Base-by-base conservation (phyloP, 768 basidiomycete species). In the Gyrodon lividus region DNA sequence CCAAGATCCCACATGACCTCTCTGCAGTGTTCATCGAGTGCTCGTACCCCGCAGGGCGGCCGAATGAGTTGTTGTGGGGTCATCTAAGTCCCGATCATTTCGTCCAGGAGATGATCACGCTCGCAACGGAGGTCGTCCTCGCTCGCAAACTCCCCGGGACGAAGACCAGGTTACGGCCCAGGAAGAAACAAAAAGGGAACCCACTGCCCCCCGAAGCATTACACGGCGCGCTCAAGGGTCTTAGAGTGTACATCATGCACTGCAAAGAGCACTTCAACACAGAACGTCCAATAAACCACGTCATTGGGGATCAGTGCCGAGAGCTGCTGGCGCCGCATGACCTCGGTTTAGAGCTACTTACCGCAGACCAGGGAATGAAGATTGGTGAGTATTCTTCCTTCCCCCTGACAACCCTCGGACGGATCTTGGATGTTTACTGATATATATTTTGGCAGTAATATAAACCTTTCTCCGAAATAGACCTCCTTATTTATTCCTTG, bases 21-120 rank as follows among this genome's bases (percentile, higher is more conserved):
- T 77, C 80, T 28, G 77, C 82, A n/a, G 79, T 98, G 50, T 98
- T 98, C 65, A 91, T 98, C 63, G 96, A 98, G 72, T 98, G 96
- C 68, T 96, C 93, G 2, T 93, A 86, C 73, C 84, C 87, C 19
- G 78, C 82, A 1, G 86, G 86, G 0, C 77, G 95, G 52, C 74
- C 78, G 16, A 77, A 83, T 56, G 78, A 83, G 41, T 64, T 74
- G 47, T 75, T 98, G 38, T 96, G 82, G 66, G 96, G 96, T 0
- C 96, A 98, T 59, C 77, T 98, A 12, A 87, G 77, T 30, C 93
- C 96, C 0, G 82, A 82, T 20, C 87, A 90, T 58, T 72, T 98
- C 28, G 78, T 79, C 2, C 77, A 82, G 48, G 96, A 98, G 70
- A 77, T 98, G 48, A 61, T 75, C 7, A 70, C 70, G 1, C 80